Base-by-base conservation (phyloP, 108 stramenopile genomes). In the Epithemia pelagica region DNA sequence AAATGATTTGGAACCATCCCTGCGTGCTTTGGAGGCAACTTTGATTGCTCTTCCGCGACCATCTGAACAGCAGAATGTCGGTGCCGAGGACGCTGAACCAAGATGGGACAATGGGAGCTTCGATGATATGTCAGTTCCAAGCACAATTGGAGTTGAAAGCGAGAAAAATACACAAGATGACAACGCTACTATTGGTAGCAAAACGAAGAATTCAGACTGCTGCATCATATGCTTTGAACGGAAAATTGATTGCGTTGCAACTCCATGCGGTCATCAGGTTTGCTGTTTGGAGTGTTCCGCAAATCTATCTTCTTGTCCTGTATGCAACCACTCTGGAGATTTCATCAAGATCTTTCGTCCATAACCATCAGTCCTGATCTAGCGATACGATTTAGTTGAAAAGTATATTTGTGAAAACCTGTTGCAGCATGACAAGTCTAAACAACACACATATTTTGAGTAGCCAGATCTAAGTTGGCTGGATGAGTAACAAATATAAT, bases 211-310 rank as follows among this genome's bases (percentile, higher is more conserved):
- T 27, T 27, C 26, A 19, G 27, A 28, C 53, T 20, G 33, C 76
- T 90, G 89, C 78, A 85, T 87, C 24, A 61, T 89, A 28, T 92
- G 91, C 64, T 76, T 59, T 25, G 78, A 84, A 28, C 68, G 73
- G 32, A 28, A 60, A 1, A 83, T 93, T 60, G 82, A 90, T 64
- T 87, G 87, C 58, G 85, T 90, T 7, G 82, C 85, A 15, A 87
- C 79, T 59, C 91, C 91, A 21, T 93, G 88, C 69, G 88, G 88
- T 0, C 91, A 93, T 72, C 87, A 89, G 73, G 62, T 85, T 5
- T 85, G 85, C 53, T 93, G 91, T 58, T 30, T 83, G 33, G 62
- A 55, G 23, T 90, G 88, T 73, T 71, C 80, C 63, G 66, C 61
- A 26, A 69, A 83, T 10, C 52, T 84, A 2, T 54, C 56, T 10